Evolutionary conservation across 129 eudicot species (phyloP).

Genomic region (Chrysanthemum makinoi): DNA sequence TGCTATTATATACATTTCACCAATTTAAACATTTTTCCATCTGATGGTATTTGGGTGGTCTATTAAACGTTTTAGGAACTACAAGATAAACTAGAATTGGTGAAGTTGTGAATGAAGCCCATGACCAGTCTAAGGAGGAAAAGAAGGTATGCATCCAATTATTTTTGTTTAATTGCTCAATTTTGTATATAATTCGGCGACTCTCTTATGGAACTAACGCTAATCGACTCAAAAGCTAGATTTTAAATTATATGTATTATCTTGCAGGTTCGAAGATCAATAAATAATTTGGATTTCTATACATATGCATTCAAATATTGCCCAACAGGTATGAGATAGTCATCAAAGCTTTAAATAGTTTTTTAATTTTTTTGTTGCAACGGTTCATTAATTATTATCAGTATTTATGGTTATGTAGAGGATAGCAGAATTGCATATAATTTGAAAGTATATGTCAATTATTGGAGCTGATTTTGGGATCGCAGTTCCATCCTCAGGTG

Average conservation of each 20-base stretch:
- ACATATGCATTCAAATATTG: constrained; percentile 68
- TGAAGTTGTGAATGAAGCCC: too few relatives aligned
- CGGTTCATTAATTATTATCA: not conserved
- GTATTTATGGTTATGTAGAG: constrained; percentile 39
- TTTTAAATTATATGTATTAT: not conserved
- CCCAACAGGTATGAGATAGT: constrained; percentile 52
- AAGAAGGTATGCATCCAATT: too few relatives aligned
- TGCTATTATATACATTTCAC: too few relatives aligned
- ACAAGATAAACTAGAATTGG: too few relatives aligned
- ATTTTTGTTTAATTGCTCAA: too few relatives aligned
- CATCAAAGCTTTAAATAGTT: not conserved
- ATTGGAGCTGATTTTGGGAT: constrained; percentile 74
- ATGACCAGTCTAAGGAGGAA: too few relatives aligned
- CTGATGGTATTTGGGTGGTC: too few relatives aligned
- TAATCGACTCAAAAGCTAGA: not conserved
- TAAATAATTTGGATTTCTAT: constrained; percentile 67
- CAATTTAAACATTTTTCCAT: too few relatives aligned
- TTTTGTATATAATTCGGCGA: too few relatives aligned
- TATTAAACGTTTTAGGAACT: too few relatives aligned
- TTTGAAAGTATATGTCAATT: constrained; percentile 67
- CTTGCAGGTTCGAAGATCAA: constrained; percentile 57
- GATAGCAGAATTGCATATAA: constrained; percentile 82
- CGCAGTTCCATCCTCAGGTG: constrained; percentile 57
- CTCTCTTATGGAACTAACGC: too few relatives aligned
- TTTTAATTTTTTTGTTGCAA: not conserved